Percentiles rank a stretch among this genome's conserved stretches.
Evolutionary conservation across 2,329 filamentous ascomycete species (phyloP).

Genomic region (Endoconidiophora laricicola): DNA sequence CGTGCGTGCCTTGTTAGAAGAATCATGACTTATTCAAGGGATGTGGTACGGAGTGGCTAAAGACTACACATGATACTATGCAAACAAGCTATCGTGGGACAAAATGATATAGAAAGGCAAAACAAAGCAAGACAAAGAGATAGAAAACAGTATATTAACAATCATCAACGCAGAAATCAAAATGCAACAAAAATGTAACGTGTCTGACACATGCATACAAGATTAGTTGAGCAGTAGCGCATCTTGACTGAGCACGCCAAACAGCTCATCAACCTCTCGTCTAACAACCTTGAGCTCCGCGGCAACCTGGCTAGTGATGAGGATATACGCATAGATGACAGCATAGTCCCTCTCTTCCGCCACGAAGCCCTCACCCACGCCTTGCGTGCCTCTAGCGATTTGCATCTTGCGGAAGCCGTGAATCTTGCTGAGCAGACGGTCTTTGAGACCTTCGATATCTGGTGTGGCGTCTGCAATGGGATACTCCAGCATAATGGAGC

Average conservation of each 20-base stretch:
- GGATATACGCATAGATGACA: constrained; percentile 75
- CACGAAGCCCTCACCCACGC: constrained; percentile 19
- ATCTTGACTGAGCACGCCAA: constrained; percentile 46
- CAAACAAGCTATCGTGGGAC: too few species aligned
- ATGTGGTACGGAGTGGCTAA: too few species aligned
- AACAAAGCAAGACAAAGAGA: neutral
- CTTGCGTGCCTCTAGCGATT: constrained; percentile 19
- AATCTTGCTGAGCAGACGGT: constrained; percentile 71
- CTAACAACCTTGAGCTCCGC: constrained; percentile 46
- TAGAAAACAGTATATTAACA: neutral
- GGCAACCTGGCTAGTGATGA: constrained; percentile 50
- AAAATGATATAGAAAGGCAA: too few species aligned
- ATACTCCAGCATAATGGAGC: constrained; percentile 86
- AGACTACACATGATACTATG: too few species aligned
- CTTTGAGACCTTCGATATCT: constrained; percentile 62
- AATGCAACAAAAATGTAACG: neutral
- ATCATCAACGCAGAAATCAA: neutral
- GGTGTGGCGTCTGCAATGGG: constrained; percentile 80
- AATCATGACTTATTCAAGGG: too few species aligned
- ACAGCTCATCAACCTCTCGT: constrained; percentile 43
- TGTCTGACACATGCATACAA: neutral
- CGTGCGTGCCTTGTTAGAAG: too few species aligned
- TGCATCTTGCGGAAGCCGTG: constrained; percentile 69
- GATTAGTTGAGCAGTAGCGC: constrained; percentile 35
- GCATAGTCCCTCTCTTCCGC: constrained; percentile 72